Evolutionary conservation across 495 filamentous ascomycete species (phyloP).

Genomic region (Talaromyces liani): DNA sequence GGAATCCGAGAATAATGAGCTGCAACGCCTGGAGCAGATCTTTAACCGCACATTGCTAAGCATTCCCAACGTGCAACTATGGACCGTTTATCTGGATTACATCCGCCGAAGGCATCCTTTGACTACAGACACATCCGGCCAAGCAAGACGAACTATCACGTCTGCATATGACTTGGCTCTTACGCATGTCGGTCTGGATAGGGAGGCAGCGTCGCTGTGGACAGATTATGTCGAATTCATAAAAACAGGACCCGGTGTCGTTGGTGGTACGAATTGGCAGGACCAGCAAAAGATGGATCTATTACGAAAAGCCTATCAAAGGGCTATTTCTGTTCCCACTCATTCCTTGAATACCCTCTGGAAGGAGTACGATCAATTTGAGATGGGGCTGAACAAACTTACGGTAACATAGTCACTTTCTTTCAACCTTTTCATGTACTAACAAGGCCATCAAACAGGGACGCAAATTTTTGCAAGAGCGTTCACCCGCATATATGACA

Average conservation of each 20-base stretch:
- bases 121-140: constrained; percentile 66
- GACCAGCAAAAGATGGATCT: constrained; percentile 96
- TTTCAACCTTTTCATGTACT: constrained; percentile 5
- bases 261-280: constrained; percentile 85
- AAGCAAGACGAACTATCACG: constrained; percentile 65
- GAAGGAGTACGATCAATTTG: constrained; percentile 97
- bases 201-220: constrained; percentile 87
- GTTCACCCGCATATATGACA: constrained; percentile 87
- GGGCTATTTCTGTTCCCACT: constrained; percentile 76
- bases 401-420: constrained; percentile 45
- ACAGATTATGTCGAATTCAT: constrained; percentile 88
- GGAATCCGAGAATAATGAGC: constrained; percentile 78
- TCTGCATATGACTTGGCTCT: constrained; percentile 88
- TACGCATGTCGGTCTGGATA: constrained; percentile 83
- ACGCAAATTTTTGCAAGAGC: constrained; percentile 86
- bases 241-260: constrained; percentile 70
- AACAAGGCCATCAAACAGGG: constrained; percentile 37
- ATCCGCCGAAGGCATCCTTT: constrained; percentile 85
- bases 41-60: constrained; percentile 66
- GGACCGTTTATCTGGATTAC: constrained; percentile 92
- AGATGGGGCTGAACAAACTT: constrained; percentile 84
- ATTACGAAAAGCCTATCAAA: constrained; percentile 83
- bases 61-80: constrained; percentile 74
- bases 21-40: constrained; percentile 68
- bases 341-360: constrained; percentile 72